A percentile compares a stretch with the other conserved stretches of the same genome.
These are phyloP conservation scores for Lippia alba DNA, from an alignment of 305 asterid genomes.

Conservation along the genomic window DNA sequence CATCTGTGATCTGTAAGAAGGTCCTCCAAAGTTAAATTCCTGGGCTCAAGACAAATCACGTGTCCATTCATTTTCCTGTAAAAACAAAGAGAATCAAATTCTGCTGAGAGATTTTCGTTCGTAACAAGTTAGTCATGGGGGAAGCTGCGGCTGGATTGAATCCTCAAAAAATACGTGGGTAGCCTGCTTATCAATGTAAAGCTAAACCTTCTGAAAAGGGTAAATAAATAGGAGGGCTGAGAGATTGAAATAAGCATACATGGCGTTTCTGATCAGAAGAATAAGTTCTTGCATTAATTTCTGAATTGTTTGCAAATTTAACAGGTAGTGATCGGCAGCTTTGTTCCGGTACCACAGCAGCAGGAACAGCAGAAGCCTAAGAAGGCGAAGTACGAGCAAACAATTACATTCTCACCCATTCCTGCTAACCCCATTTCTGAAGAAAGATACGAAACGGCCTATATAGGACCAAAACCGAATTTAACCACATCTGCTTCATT, in stretches of 20 bases:
- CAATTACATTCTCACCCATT: constrained; percentile 50
- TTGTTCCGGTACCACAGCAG: constrained; percentile 61
- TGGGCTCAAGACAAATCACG: too few relatives aligned
- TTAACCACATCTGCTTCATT: constrained; percentile 53
- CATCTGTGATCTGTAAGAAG: too few relatives aligned
- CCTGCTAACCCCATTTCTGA: constrained; percentile 56
- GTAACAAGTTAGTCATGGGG: too few relatives aligned
- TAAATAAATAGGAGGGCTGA: too few relatives aligned
- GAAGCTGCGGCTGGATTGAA: too few relatives aligned
- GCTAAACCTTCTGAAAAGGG: too few relatives aligned
- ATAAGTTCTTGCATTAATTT: constrained; percentile 13
- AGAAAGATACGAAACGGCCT: constrained; percentile 47
- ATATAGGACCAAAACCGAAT: constrained; percentile 46
- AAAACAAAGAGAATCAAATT: background rate
- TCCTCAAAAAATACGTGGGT: too few relatives aligned
- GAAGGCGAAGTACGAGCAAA: constrained; percentile 69
- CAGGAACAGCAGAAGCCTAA: constrained; percentile 65
- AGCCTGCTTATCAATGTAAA: too few relatives aligned
- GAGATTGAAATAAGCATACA: too few relatives aligned
- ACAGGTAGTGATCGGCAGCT: constrained; percentile 89
- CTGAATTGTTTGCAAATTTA: constrained; percentile 30
- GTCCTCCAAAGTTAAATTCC: too few relatives aligned
- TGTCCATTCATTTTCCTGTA: too few relatives aligned
- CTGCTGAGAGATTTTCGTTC: too few relatives aligned
- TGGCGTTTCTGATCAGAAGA: background rate